Evolutionary conservation across 2,329 filamentous ascomycete species (phyloP).

Genomic region (Penicillium sp.): DNA sequence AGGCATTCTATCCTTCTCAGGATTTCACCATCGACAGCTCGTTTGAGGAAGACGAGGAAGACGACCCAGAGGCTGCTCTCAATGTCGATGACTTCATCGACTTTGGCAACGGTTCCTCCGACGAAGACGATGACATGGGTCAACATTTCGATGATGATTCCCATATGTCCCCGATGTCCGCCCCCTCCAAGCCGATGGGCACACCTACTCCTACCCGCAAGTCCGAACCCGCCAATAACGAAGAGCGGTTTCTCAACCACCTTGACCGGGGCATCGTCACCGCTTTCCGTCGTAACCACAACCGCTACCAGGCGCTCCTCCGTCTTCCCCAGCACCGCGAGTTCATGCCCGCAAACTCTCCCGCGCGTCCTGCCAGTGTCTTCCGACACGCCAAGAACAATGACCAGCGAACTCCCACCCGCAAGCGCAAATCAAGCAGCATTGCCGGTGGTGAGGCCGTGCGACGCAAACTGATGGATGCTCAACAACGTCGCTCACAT

Average conservation of each 20-base stretch:
- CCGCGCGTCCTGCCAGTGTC: conserved; percentile 42
- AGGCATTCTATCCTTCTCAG: conserved; percentile 70
- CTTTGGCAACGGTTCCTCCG: conserved; percentile 58
- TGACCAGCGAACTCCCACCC: conserved; percentile 41
- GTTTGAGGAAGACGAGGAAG: conserved; percentile 59
- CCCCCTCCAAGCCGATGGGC: conserved; percentile 41
- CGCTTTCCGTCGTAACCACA: conserved; percentile 65
- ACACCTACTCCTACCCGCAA: conserved; percentile 38
- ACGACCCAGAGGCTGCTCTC: conserved; percentile 59
- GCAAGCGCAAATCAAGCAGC: conserved; percentile 39
- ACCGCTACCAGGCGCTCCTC: conserved; percentile 48
- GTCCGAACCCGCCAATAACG: conserved; percentile 32
- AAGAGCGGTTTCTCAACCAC: conserved; percentile 59
- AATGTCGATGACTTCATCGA: conserved; percentile 71
- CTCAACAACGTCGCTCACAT: conserved; percentile 38
- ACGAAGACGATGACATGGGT: conserved; percentile 55
- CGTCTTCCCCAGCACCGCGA: conserved; percentile 47
- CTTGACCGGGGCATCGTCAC: conserved; percentile 70
- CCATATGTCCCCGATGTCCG: conserved; percentile 45
- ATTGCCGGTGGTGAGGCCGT: conserved; percentile 42
- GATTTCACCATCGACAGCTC: conserved; percentile 56
- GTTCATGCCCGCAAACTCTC: conserved; percentile 45
- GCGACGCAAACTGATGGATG: conserved; percentile 44
- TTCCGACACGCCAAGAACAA: conserved; percentile 41
- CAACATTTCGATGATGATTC: conserved; percentile 47